phyloP scores from a whole-genome alignment of 148 eudicot species.

The Cornus florida region DNA sequence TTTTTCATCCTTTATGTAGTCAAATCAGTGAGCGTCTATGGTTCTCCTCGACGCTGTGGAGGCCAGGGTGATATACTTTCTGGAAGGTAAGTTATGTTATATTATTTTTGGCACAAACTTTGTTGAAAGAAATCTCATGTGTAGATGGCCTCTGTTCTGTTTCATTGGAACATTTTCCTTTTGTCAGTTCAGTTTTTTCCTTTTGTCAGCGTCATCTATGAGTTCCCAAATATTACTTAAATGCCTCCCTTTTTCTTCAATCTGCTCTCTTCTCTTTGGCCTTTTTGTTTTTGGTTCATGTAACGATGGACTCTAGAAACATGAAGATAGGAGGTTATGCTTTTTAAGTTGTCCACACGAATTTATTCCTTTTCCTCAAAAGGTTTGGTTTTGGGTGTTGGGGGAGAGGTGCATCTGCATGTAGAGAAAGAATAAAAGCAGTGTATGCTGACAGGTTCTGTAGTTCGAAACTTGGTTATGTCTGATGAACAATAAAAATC shows the following conservation, averaged over 20 bases:
- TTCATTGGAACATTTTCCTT: neutral
- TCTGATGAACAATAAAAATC: neutral
- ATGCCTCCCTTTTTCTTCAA: neutral
- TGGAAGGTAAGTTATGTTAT: constrained; percentile 60
- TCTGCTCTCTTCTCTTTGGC: too few species aligned
- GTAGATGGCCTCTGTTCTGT: neutral
- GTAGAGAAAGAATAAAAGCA: too few species aligned
- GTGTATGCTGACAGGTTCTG: too few species aligned
- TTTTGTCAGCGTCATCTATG: neutral
- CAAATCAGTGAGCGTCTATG: constrained; percentile 69
- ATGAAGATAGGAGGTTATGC: too few species aligned
- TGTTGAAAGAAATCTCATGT: neutral
- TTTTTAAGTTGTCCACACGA: too few species aligned
- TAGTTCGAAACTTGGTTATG: too few species aligned
- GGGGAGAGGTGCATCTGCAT: too few species aligned
- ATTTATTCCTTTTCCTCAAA: too few species aligned
- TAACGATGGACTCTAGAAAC: too few species aligned
- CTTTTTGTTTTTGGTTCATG: too few species aligned
- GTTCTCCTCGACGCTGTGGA: constrained; percentile 99
- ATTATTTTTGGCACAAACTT: neutral
- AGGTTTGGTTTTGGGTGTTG: too few species aligned
- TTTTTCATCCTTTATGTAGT: constrained; percentile 44
- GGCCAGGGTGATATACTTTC: constrained; percentile 99
- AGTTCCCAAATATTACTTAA: neutral
- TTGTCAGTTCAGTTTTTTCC: neutral